Base-by-base conservation (phyloP, 805 yeast species). In the Starmerella apicola region DNA sequence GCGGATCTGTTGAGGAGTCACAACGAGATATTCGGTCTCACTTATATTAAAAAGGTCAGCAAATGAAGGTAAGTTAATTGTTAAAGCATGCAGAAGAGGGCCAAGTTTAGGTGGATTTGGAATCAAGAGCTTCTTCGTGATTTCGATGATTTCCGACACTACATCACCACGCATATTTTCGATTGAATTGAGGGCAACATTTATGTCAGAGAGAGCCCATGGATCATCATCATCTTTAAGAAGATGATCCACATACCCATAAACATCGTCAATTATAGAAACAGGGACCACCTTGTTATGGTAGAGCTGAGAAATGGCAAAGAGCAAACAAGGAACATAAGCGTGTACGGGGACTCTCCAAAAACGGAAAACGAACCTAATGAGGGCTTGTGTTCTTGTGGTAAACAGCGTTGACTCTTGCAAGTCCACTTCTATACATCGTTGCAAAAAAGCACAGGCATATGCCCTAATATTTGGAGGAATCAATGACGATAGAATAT, bases 51-150 rank as follows among this genome's bases (percentile, higher is more conserved):
- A 12, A 8, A 32, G 5, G n/a, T 32, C 34, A 13, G 25, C 34
- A 32, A 32, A 20, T 8, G 25, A 19, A 13, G 34, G 34, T 10
- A 21, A 16, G 16, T 32, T 32, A n/a, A 32, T 32, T 13, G 34
- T 32, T 20, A 32, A 17, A 13, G 34, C 34, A 32, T 32, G 34
- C 17, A 32, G 15, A 10, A 32, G 10, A 20, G 34, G 34, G 0
- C 75, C 73, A 42, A 80, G 69, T 48, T 70, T 72, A 0, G 86
- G 85, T 38, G 72, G 29, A 61, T 62, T 31, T 51, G 22, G 34
- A 2, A 17, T 26, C 18, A 41, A 27, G 3, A 41, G 32, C 12
- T 21, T 29, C 4, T 6, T 16, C 7, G 37, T 15, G 12, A 12
- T 24, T 18, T 17, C 18, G 21, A 26, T 9, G 5, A 41, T 7